These are phyloP conservation scores for Clarireedia homoeocarpa DNA, from an alignment of 2,329 filamentous ascomycete genomes.

Conservation along the genomic window DNA sequence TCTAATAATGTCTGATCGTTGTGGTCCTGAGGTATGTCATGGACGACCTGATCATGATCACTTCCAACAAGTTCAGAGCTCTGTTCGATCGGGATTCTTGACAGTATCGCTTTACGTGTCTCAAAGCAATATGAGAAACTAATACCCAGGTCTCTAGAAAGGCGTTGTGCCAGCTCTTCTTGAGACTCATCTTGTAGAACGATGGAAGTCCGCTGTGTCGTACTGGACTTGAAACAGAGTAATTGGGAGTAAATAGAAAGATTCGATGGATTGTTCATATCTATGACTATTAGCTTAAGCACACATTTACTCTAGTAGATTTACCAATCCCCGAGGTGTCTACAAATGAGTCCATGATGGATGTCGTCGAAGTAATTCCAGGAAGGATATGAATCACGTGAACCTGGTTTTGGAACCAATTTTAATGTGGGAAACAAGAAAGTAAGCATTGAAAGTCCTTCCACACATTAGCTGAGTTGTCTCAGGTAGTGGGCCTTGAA, in stretches of 20 bases:
- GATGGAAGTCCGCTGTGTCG: neutral
- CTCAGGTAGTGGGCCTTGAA: too few relatives aligned
- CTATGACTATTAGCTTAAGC: slow-evolving; percentile 7
- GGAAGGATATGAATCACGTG: neutral
- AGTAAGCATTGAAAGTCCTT: neutral
- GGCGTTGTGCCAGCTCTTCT: neutral
- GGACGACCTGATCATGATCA: neutral
- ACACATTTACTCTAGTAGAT: neutral
- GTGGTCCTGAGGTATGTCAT: neutral
- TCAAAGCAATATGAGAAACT: neutral
- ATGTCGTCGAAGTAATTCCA: too few relatives aligned
- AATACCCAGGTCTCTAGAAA: neutral
- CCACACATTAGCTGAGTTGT: too few relatives aligned
- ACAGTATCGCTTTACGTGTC: neutral
- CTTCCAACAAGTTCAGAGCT: neutral
- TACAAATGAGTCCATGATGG: slow-evolving; percentile 5
- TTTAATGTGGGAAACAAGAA: neutral
- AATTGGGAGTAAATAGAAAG: slow-evolving; percentile 12
- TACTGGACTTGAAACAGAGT: slow-evolving; percentile 12
- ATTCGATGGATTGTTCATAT: slow-evolving; percentile 14
- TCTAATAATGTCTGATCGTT: neutral
- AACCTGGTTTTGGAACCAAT: neutral
- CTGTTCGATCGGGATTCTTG: neutral
- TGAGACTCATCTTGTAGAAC: slow-evolving; percentile 5
- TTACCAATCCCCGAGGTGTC: slow-evolving; percentile 9